Evolutionary conservation across 106 monocot genomes (phyloP).

Genomic region (Acanthochlamys bracteata): DNA sequence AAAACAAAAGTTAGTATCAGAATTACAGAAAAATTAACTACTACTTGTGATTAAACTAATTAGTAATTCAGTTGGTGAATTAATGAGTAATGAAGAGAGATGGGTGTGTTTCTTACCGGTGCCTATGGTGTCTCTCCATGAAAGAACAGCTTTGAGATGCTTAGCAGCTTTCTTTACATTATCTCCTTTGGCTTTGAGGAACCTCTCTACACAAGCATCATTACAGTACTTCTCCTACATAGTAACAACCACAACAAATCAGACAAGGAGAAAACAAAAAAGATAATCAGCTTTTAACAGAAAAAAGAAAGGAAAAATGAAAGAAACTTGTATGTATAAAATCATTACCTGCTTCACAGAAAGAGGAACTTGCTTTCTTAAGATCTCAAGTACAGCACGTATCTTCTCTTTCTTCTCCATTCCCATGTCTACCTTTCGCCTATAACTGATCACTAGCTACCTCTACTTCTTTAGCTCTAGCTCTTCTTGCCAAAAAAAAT

Average conservation of each 20-base stretch:
- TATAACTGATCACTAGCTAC: neutral
- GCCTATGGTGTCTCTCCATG: conserved; percentile 84
- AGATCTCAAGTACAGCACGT: conserved; percentile 23
- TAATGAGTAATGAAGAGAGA: neutral
- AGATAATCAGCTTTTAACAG: no score
- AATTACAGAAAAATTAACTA: no score
- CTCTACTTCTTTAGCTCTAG: no score
- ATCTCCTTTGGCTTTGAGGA: conserved; percentile 58
- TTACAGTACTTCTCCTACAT: conserved; percentile 89
- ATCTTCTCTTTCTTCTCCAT: conserved; percentile 23
- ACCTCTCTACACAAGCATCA: conserved; percentile 73
- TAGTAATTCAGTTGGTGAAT: neutral
- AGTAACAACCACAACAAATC: neutral
- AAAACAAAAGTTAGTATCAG: neutral
- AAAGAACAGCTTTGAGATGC: conserved; percentile 66
- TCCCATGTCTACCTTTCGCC: neutral
- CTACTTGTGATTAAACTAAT: no score
- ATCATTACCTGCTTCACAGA: conserved; percentile 25
- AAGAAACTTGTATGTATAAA: neutral
- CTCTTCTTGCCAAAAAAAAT: no score
- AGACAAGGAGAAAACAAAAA: neutral
- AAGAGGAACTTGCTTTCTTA: conserved; percentile 35
- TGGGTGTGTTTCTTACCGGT: conserved; percentile 26
- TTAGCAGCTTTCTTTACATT: conserved; percentile 91
- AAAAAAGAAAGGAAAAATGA: no score